A percentile compares a stretch with the other conserved stretches of the same genome.
These are phyloP conservation scores for Pyropia yezoensis DNA, from an alignment of 23 red algal species.

Conservation along the genomic window DNA sequence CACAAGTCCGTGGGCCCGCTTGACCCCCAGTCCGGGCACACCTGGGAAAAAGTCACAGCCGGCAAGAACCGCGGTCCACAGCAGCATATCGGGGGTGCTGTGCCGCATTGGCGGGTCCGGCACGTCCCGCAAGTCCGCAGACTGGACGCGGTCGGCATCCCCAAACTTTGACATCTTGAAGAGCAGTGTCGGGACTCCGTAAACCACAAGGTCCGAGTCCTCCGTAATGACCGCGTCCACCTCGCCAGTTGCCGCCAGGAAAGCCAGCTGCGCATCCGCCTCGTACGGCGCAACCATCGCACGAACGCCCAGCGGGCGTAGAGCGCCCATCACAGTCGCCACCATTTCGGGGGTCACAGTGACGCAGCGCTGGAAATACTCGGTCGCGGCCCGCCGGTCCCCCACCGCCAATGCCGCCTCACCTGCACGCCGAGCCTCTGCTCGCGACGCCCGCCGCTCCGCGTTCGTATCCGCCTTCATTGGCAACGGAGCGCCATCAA, in stretches of 20 bases:
- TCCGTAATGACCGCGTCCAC: slow-evolving; percentile 87
- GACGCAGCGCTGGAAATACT: slow-evolving; percentile 63
- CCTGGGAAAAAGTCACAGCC: slow-evolving; percentile 99
- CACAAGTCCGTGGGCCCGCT: slow-evolving; percentile 64
- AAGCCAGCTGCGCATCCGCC: slow-evolving; percentile 96
- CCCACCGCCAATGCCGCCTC: slow-evolving; percentile 24
- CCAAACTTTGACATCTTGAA: slow-evolving; percentile 82
- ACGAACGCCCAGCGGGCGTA: slow-evolving; percentile 48
- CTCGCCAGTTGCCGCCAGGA: slow-evolving; percentile 39
- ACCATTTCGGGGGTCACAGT: slow-evolving; percentile 89
- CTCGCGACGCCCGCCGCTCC: slow-evolving; percentile 33
- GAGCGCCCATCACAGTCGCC: slow-evolving; percentile 43
- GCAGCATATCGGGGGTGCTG: slow-evolving; percentile 79
- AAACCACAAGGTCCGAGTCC: slow-evolving; percentile 95
- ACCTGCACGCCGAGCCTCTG: slow-evolving; percentile 33
- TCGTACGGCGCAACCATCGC: slow-evolving; percentile 95
- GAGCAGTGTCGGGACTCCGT: slow-evolving; percentile 68
- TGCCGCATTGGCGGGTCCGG: slow-evolving; percentile 30
- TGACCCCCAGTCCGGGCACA: slow-evolving; percentile 62
- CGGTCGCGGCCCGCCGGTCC: slow-evolving; percentile 26
- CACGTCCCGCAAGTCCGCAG: slow-evolving; percentile 49
- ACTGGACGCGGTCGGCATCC: slow-evolving; percentile 59
- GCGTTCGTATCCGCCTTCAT: slow-evolving; percentile 72
- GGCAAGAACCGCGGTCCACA: slow-evolving; percentile 74
- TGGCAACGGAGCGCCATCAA: slow-evolving; percentile 88